Evolutionary conservation across 2,329 filamentous ascomycete genomes (phyloP).

Genomic region (Penicillium polonicum): DNA sequence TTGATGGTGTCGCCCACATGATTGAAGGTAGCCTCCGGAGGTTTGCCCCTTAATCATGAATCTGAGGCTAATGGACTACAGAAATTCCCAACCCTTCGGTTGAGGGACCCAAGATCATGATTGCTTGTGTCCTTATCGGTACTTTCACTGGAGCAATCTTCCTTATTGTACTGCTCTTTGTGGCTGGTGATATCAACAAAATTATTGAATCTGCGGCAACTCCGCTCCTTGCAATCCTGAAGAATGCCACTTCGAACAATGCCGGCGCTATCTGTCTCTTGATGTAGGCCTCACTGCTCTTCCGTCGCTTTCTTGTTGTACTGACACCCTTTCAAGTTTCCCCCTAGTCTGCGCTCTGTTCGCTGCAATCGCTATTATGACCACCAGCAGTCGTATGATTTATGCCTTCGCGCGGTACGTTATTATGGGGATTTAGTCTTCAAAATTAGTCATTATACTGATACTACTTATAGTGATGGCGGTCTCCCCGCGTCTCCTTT

Average conservation of each 20-base stretch:
- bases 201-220: conserved; percentile 58
- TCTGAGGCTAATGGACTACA: conserved; percentile 13
- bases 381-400: conserved; percentile 38
- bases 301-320: not conserved
- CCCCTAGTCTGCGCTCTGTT: conserved; percentile 36
- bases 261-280: conserved; percentile 63
- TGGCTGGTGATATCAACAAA: conserved; percentile 56
- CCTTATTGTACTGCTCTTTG: conserved; percentile 63
- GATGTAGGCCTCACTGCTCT: conserved; percentile 44
- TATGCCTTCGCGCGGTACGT: conserved; percentile 37
- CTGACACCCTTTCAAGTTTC: conserved; percentile 27
- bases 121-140: conserved; percentile 63
- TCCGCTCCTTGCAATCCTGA: conserved; percentile 62
- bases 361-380: conserved; percentile 37
- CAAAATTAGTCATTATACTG: not conserved
- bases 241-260: conserved; percentile 60
- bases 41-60: not conserved
- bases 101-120: conserved; percentile 65
- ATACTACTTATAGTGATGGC: conserved; percentile 51
- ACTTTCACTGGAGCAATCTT: conserved; percentile 63
- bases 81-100: conserved; percentile 48
- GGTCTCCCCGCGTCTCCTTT: conserved; percentile 62
- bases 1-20: conserved; percentile 52
- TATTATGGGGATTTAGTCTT: not conserved
- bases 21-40: conserved; percentile 42